Evolutionary conservation across 2,329 filamentous ascomycete species (phyloP), one percentile per base, ranked within the genome.

Genomic region (Phialophora macrospora): DNA sequence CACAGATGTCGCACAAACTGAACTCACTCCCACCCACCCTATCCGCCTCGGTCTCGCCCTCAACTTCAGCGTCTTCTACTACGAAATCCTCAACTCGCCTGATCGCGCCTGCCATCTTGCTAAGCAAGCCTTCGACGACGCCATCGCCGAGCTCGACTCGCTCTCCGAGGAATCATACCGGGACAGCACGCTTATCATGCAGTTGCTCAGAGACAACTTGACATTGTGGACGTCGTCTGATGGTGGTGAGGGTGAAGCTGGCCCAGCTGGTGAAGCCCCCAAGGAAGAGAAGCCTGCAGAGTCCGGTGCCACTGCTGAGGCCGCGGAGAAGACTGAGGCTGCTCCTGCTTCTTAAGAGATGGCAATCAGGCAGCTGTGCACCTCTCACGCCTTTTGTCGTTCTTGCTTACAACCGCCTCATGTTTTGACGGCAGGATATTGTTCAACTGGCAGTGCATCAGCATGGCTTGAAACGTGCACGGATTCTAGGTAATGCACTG

Each of bases 31-130:
- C 70, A 98, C 95, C 69, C 94, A 98, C 87, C 94, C 94, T 75
- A 98, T 98, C 84, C 93, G 94, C 77, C 92, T 98, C 72, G 94
- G 94, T 81, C 90, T 98, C 77, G 94, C 94, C 74, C 89, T 98
- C 75, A 98, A 97, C 90, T 97, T 98, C 88, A 97, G 93, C 71
- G 94, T 97, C 77, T 97, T 97, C 87, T 97, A 97, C 88, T 97
- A 97, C 83, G 95, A 97, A 87, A 97, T 97, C 80, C 86, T 97
- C 79, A 98, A 97, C 90, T 96, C 93, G 41, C 94, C 93, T 77
- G 93, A 97, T 82, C 92, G 91, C 79, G 94, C 94, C 77, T 98
- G 94, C 88, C 94, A 98, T 80, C 89, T 98, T 73, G 94, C 94
- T 82, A 98, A 98, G 89, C 94, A 98, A 86, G 94, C 95, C 58